phyloP scores from a whole-genome alignment of 495 filamentous ascomycete species.

The Xylaria nigripes region DNA sequence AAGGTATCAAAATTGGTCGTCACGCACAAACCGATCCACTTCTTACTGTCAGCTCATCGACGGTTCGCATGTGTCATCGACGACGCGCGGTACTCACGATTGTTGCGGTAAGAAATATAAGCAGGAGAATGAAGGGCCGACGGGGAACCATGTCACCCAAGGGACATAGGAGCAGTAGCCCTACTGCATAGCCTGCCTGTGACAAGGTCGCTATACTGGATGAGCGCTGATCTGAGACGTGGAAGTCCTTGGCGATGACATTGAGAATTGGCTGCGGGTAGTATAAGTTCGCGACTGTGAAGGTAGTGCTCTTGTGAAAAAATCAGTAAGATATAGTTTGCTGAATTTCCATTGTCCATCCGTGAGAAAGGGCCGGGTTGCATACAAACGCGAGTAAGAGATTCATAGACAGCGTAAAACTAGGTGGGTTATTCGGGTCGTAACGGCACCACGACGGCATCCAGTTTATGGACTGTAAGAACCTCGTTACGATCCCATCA shows the following conservation, averaged over 20 bases:
- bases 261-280: conserved; percentile 66
- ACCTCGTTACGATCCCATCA: not conserved
- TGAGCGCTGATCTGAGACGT: conserved; percentile 48
- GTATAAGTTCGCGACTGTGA: conserved; percentile 67
- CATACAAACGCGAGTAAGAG: conserved; percentile 26
- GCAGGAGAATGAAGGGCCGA: conserved; percentile 56
- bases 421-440: conserved; percentile 23
- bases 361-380: not conserved
- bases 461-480: conserved; percentile 16
- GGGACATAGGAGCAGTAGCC: conserved; percentile 66
- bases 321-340: conserved; percentile 6
- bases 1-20: conserved; percentile 56
- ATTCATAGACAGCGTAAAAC: conserved; percentile 23
- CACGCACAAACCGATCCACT: conserved; percentile 60
- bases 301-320: conserved; percentile 22
- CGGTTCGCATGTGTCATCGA: not conserved
- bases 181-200: conserved; percentile 70
- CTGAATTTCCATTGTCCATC: not conserved
- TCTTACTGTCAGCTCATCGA: conserved; percentile 1
- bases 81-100: conserved; percentile 36
- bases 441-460: conserved; percentile 28
- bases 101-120: conserved; percentile 60
- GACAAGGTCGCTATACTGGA: conserved; percentile 60
- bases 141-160: conserved; percentile 63
- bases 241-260: conserved; percentile 54